A percentile compares a stretch with the other conserved stretches of the same genome.
Evolutionary conservation across 129 eudicot genomes (phyloP).

Genomic region (Flaveria ramosissima): DNA sequence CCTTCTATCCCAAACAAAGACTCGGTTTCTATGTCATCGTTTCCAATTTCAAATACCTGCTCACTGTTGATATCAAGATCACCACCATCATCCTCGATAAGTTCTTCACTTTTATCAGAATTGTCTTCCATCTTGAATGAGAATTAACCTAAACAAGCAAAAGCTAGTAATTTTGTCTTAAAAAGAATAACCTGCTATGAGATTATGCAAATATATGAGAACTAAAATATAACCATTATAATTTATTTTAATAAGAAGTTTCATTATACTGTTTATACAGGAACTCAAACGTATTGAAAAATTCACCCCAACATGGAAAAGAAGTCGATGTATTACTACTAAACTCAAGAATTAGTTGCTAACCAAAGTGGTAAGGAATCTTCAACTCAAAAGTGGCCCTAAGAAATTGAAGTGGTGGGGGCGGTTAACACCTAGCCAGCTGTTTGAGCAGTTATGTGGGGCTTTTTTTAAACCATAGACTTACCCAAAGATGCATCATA

Average conservation of each 20-base stretch:
- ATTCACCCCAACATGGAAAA: neutral
- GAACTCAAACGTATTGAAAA: neutral
- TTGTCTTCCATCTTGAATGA: constrained; percentile 49
- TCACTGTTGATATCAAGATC: constrained; percentile 44
- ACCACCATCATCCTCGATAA: constrained; percentile 49
- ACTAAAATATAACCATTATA: neutral
- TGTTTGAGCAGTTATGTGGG: neutral
- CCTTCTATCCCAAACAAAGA: constrained; percentile 47
- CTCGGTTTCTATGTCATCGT: constrained; percentile 43
- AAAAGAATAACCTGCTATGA: neutral
- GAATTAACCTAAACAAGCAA: constrained; percentile 27
- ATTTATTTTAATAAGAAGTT: neutral
- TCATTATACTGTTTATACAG: neutral
- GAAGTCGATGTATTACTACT: neutral
- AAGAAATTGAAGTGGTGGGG: neutral
- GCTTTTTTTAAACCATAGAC: neutral
- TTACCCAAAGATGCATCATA: constrained; percentile 1
- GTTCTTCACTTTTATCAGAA: constrained; percentile 54
- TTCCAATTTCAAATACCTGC: constrained; percentile 57
- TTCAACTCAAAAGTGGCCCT: neutral
- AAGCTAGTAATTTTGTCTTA: neutral
- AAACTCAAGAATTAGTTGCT: neutral
- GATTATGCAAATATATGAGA: neutral
- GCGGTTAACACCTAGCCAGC: neutral
- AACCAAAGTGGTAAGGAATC: neutral